phyloP scores from a whole-genome alignment of 1,139 yeast genomes.

The Blastobotrys malaysiensis region DNA sequence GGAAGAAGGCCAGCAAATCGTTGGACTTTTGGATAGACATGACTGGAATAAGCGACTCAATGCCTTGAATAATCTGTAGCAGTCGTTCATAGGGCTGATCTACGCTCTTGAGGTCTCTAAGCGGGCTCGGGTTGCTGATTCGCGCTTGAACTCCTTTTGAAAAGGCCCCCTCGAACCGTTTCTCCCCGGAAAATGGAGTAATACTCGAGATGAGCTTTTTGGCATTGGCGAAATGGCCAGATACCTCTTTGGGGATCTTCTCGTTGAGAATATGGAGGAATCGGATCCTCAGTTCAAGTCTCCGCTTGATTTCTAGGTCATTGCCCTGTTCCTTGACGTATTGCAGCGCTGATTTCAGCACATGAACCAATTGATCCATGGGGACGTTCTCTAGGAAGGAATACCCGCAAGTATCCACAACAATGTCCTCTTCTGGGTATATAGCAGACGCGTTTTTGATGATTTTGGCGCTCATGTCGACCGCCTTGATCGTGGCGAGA shows the following conservation, averaged over 20 bases:
- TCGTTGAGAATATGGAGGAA: constrained; percentile 20
- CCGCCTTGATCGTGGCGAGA: constrained; percentile 25
- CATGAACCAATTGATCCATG: constrained; percentile 18
- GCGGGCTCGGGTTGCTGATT: constrained; percentile 28
- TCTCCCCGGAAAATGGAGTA: constrained; percentile 1
- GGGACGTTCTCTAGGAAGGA: constrained; percentile 22
- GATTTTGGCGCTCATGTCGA: constrained; percentile 19
- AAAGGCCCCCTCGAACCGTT: constrained; percentile 15
- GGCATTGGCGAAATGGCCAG: constrained; percentile 6
- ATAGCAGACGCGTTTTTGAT: constrained; percentile 20
- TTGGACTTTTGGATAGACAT: constrained; percentile 20
- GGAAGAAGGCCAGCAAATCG: constrained; percentile 29
- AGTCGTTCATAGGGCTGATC: constrained; percentile 23
- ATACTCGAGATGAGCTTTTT: constrained; percentile 3
- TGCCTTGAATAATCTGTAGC: constrained; percentile 17
- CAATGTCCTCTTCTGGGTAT: constrained; percentile 32
- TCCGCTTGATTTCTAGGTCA: constrained; percentile 10
- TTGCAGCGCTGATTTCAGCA: constrained; percentile 21
- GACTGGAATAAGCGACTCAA: constrained; percentile 19
- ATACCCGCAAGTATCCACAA: constrained; percentile 19
- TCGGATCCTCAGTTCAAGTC: constrained; percentile 20
- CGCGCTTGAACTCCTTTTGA: constrained; percentile 28
- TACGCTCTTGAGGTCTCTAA: constrained; percentile 23
- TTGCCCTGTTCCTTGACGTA: constrained; percentile 17
- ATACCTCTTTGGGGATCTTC: constrained; percentile 19